Percentiles rank a stretch among this genome's conserved stretches.
These are phyloP conservation scores for Cyberlindnera euphorbiae DNA, from an alignment of 805 yeast species.

Conservation along the genomic window DNA sequence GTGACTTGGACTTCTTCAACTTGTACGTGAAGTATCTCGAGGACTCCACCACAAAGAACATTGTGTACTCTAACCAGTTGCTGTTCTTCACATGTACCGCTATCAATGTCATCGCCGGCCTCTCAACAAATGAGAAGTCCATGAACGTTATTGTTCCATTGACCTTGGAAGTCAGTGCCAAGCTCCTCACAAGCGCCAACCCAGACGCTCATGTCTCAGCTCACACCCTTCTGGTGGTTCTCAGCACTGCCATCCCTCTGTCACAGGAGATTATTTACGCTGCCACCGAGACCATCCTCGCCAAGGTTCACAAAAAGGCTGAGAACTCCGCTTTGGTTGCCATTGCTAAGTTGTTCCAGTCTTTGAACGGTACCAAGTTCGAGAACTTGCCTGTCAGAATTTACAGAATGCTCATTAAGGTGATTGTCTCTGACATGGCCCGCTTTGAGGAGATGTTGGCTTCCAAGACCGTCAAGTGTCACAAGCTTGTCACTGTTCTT, in stretches of 20 bases:
- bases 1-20: conserved; percentile 62
- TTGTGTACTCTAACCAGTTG: conserved; percentile 62
- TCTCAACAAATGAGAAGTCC: conserved; percentile 35
- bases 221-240: conserved; percentile 74
- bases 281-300: conserved; percentile 52
- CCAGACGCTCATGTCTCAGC: conserved; percentile 76
- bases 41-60: conserved; percentile 42
- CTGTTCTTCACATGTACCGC: conserved; percentile 75
- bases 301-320: conserved; percentile 37
- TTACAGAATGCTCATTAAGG: conserved; percentile 28
- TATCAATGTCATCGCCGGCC: conserved; percentile 62
- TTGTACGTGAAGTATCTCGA: conserved; percentile 54
- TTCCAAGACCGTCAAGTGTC: conserved; percentile 29
- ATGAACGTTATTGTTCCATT: conserved; percentile 50
- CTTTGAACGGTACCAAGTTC: conserved; percentile 37
- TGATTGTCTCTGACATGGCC: conserved; percentile 24
- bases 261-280: conserved; percentile 52
- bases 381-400: conserved; percentile 37
- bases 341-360: conserved; percentile 44
- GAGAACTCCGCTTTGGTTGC: conserved; percentile 43
- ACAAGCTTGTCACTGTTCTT: conserved; percentile 41
- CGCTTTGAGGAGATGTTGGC: conserved; percentile 25
- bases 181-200: conserved; percentile 41
- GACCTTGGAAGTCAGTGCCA: conserved; percentile 54
- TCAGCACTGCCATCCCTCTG: conserved; percentile 68